Evolutionary conservation across 257 asterid genomes (phyloP).

Genomic region (Penstemon eatonii): DNA sequence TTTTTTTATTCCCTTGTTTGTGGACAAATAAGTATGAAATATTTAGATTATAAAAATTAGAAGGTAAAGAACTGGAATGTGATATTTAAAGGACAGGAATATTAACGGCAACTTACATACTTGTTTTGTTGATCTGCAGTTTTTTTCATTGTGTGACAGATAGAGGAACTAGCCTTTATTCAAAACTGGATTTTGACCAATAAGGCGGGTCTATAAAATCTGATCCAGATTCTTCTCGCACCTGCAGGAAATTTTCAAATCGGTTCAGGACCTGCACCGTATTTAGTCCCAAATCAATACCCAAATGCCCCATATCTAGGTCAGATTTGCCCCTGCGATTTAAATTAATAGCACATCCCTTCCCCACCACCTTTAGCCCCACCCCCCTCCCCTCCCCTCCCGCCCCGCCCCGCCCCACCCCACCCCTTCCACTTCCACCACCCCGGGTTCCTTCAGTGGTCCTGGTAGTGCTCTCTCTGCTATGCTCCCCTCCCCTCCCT

Average conservation of each 20-base stretch:
- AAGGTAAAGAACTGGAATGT: neutral
- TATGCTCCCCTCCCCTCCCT: constrained; percentile 7
- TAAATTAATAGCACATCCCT: constrained; percentile 23
- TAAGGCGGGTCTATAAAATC: constrained; percentile 42
- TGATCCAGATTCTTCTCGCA: constrained; percentile 36
- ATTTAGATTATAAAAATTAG: neutral
- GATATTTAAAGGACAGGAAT: neutral
- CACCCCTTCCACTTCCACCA: constrained; percentile 31
- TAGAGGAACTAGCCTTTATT: constrained; percentile 27
- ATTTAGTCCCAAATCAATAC: constrained; percentile 31
- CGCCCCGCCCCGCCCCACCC: constrained; percentile 25
- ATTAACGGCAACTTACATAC: constrained; percentile 12
- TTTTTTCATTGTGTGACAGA: constrained; percentile 20
- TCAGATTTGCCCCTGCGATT: constrained; percentile 35
- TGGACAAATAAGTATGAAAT: neutral
- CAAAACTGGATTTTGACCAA: constrained; percentile 38
- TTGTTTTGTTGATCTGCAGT: constrained; percentile 31
- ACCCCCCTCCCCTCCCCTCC: constrained; percentile 19
- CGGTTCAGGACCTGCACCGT: constrained; percentile 33
- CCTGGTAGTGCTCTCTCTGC: constrained; percentile 9
- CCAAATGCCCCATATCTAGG: constrained; percentile 36
- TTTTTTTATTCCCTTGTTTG: neutral
- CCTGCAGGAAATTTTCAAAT: constrained; percentile 40
- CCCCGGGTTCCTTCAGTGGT: neutral
- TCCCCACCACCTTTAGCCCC: constrained; percentile 24